Base-by-base conservation (phyloP, 306 rosid genomes). In the Castanospermum australe region DNA sequence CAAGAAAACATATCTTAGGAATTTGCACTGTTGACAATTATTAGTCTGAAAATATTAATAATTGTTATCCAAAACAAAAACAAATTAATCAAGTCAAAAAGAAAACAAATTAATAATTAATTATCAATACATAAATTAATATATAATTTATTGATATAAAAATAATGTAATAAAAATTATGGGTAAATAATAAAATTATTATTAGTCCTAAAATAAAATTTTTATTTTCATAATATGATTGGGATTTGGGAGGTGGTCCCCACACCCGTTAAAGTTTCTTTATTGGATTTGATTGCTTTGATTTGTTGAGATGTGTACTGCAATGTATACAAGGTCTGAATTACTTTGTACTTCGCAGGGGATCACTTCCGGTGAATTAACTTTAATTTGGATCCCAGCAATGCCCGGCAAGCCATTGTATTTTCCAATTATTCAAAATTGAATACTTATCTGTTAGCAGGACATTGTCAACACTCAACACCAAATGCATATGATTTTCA, bases 311-410 rank as follows among this genome's bases (percentile, higher is more conserved):
- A 82, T 69, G 84, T 55, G 85, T 77, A 72, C 75, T 67, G 9
- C 84, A 41, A 67, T 59, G 5, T 3, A 3, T 14, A 20, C 25
- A 28, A n/a, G 42, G 50, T 33, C 22, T 51, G 15, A 51, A 45
- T 63, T 13, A 30, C 78, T 20, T 11, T 71, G 83, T 47, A 77
- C 83, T n/a, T 12, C 2, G 2, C 0, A 0, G 7, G 57, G 24
- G 28, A 57, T 30, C 55, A 59, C 61, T 59, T 67, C 22, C 21
- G 65, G 77, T 63, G 28, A 71, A 56, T 64, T 71, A 64, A 71
- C 80, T 71, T 84, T 81, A 71, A 85, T 84, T 84, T 18, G 1
- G 42, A 56, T 17, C 35, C 18, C 69, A 50, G 80, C 85, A 80
- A 77, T 32, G 32, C 9, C 48, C 28, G 17, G 18, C 12, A 14